Conservation (phyloP, 306 rosid genomes). For the Mimosa bimucronata region DNA sequence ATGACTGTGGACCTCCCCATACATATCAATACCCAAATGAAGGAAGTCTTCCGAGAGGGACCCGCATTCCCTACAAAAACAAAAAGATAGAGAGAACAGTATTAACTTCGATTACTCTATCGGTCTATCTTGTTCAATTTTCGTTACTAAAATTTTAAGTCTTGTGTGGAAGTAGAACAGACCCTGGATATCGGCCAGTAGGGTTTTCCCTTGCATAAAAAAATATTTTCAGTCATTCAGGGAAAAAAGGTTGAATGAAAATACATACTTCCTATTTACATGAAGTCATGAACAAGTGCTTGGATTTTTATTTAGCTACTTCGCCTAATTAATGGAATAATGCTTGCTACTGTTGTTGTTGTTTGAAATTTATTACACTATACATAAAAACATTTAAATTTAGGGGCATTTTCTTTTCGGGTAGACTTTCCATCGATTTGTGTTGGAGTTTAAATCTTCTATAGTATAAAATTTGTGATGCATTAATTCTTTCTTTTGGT, state of each 20-base stretch:
- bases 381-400: too few species aligned
- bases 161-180: too few species aligned
- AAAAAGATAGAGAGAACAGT: neutral
- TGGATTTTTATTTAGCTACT: too few species aligned
- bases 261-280: too few species aligned
- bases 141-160: too few species aligned
- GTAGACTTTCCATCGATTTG: constrained; percentile 21
- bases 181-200: too few species aligned
- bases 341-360: neutral
- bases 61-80: neutral
- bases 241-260: too few species aligned
- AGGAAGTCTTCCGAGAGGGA: neutral
- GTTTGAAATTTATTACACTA: neutral
- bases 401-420: neutral
- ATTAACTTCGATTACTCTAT: neutral
- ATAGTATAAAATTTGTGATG: neutral
- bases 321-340: too few species aligned
- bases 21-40: neutral
- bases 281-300: too few species aligned
- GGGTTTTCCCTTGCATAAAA: too few species aligned
- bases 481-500: neutral
- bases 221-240: too few species aligned
- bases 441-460: neutral
- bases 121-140: too few species aligned
- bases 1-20: neutral